phyloP scores from a whole-genome alignment of 2,329 filamentous ascomycete genomes.

The Fusarium anguioides region DNA sequence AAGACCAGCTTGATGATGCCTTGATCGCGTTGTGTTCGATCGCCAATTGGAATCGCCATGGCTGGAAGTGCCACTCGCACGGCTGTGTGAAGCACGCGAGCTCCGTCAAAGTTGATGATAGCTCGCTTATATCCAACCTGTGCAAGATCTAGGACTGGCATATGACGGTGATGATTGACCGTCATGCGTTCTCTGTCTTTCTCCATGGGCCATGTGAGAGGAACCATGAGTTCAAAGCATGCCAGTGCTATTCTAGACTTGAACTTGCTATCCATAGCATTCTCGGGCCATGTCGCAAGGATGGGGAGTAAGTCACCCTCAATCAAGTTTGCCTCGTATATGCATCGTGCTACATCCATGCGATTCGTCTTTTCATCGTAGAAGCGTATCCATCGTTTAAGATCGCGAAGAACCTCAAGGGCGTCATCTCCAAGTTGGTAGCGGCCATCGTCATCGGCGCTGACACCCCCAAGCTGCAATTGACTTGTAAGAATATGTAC shows the following conservation, averaged over 20 bases:
- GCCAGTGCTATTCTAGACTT: constrained; percentile 84
- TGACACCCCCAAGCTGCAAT: constrained; percentile 83
- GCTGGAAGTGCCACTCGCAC: constrained; percentile 85
- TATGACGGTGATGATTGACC: constrained; percentile 90
- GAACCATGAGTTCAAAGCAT: constrained; percentile 90
- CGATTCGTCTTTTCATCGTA: constrained; percentile 94
- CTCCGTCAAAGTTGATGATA: constrained; percentile 84
- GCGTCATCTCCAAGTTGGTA: constrained; percentile 96
- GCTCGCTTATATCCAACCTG: constrained; percentile 91
- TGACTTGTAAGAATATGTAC: constrained; percentile 26
- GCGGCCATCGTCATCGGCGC: constrained; percentile 79
- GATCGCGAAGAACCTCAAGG: constrained; percentile 88
- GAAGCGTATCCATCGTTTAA: constrained; percentile 94
- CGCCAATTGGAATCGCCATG: constrained; percentile 81
- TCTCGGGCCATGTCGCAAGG: constrained; percentile 82
- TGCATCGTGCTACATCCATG: constrained; percentile 92
- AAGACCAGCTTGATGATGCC: constrained; percentile 92
- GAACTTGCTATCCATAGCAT: constrained; percentile 76
- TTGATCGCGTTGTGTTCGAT: constrained; percentile 83
- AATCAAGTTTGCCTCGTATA: constrained; percentile 92
- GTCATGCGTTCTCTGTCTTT: constrained; percentile 84
- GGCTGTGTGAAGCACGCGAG: constrained; percentile 81
- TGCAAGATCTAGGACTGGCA: constrained; percentile 87
- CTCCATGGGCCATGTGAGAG: constrained; percentile 93
- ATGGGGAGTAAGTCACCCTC: constrained; percentile 92